Evolutionary conservation across 2,329 filamentous ascomycete genomes (phyloP).

Genomic region (Hirsutella minnesotensis): DNA sequence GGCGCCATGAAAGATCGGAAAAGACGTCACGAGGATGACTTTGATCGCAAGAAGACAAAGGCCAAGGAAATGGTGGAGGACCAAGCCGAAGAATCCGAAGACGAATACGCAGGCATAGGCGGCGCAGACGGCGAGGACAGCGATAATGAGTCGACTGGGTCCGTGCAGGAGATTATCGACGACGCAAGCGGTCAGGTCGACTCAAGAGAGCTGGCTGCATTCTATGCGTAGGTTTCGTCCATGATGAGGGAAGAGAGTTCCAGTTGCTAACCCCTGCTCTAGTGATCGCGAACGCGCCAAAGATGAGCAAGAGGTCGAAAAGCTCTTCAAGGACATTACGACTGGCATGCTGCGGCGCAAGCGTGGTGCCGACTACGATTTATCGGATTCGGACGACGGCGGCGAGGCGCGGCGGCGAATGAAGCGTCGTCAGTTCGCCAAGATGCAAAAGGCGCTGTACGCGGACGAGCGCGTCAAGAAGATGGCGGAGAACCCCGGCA

Average conservation of each 20-base stretch:
- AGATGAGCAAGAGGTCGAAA: slow-evolving; percentile 81
- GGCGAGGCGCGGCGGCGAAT: slow-evolving; percentile 64
- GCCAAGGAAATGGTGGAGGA: slow-evolving; percentile 83
- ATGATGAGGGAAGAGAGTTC: no score
- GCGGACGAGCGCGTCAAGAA: slow-evolving; percentile 83
- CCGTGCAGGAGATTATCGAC: slow-evolving; percentile 81
- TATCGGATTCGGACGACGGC: slow-evolving; percentile 86
- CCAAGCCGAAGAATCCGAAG: slow-evolving; percentile 92
- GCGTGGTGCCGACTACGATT: slow-evolving; percentile 67
- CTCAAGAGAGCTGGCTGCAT: slow-evolving; percentile 69
- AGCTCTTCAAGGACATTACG: slow-evolving; percentile 86
- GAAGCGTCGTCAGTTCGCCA: slow-evolving; percentile 79
- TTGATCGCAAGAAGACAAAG: slow-evolving; percentile 77
- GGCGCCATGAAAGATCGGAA: slow-evolving; percentile 45
- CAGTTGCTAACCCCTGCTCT: slow-evolving; percentile 8
- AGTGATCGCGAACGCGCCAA: slow-evolving; percentile 68
- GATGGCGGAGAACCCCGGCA: slow-evolving; percentile 80
- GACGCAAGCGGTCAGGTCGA: slow-evolving; percentile 72
- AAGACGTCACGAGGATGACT: slow-evolving; percentile 39
- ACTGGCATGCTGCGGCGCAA: slow-evolving; percentile 80
- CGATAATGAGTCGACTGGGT: slow-evolving; percentile 57
- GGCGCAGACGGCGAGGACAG: slow-evolving; percentile 82
- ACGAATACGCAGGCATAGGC: slow-evolving; percentile 91
- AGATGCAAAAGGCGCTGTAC: slow-evolving; percentile 81
- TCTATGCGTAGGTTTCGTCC: slow-evolving; percentile 62